Conservation (phyloP, 1,139 yeast genomes). For the Hanseniaspora gamundiae region DNA sequence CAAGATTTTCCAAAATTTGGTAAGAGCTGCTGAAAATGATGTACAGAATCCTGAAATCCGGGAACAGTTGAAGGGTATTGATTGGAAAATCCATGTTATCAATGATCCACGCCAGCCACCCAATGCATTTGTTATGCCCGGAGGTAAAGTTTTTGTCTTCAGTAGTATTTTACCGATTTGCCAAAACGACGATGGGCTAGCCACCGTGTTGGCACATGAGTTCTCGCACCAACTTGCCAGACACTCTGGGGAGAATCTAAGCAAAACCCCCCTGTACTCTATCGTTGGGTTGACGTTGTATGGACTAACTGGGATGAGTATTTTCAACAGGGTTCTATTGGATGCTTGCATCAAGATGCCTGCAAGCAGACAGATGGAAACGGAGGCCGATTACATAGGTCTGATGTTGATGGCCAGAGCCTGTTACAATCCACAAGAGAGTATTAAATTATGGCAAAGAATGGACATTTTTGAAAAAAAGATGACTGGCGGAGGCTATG, state of each 20-base stretch:
- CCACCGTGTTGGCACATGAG: conserved; percentile 89
- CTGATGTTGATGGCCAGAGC: conserved; percentile 83
- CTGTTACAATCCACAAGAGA: conserved; percentile 67
- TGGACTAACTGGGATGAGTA: conserved; percentile 38
- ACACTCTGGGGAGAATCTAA: conserved; percentile 74
- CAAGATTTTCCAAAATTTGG: conserved; percentile 48
- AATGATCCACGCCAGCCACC: conserved; percentile 64
- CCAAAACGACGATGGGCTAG: conserved; percentile 75
- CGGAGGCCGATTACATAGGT: conserved; percentile 93
- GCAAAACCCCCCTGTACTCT: conserved; percentile 49
- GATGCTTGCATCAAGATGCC: conserved; percentile 61
- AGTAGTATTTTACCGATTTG: conserved; percentile 71
- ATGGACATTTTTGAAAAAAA: conserved; percentile 52
- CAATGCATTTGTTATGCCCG: conserved; percentile 91
- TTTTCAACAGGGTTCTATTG: conserved; percentile 43
- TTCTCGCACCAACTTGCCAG: conserved; percentile 89
- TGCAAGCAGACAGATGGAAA: conserved; percentile 83
- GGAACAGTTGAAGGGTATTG: conserved; percentile 19
- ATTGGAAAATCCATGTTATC: conserved; percentile 80
- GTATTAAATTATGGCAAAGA: conserved; percentile 69
- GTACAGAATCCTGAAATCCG: conserved; percentile 28
- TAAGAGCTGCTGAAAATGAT: conserved; percentile 42
- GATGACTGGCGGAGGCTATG: conserved; percentile 14
- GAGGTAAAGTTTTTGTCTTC: conserved; percentile 89
- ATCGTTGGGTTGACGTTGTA: conserved; percentile 39